Base-by-base conservation (phyloP, 2,329 filamentous ascomycete genomes). In the Ophiosphaerella herpotricha region DNA sequence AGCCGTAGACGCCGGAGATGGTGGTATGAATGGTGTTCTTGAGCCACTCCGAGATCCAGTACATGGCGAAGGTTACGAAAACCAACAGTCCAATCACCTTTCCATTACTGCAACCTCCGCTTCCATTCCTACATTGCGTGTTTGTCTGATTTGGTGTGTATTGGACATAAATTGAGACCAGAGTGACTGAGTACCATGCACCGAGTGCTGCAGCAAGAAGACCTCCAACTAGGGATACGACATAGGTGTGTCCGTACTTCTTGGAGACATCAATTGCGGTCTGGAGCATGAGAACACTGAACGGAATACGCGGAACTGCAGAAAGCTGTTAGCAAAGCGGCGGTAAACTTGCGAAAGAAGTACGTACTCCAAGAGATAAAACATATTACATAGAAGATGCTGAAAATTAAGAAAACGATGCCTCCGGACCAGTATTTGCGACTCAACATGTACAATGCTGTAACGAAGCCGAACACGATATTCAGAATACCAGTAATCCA, bases 11-110 rank as follows among this genome's bases (percentile, higher is more conserved):
- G 0, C 93, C 92, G 0, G 91, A 89, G 50, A 96, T 88, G 21
- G 86, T 91, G 2, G 88, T 88, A 70, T 97, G 91, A 39, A 96
- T 90, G 0, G 90, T 91, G 74, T 96, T 96, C 78, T 97, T 97
- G 62, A 97, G 77, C 82, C 89, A 93, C 60, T 97, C 93, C 1
- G 89, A 88, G 57, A 96, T 86, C 93, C 93, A 97, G 76, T 95
- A 97, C 75, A 87, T 90, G 45, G 91, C 87, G 65, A 97, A 97
- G 0, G 91, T 96, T 60, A 91, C 83, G 70, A 95, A 97, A 14
- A 88, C 89, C 5, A 96, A 78, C 26, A 97, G 76, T 0, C 92
- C 92, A 52, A 91, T 92, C 38, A 97, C 89, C 58, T 87, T 93
- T 43, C 79, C 90, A 5, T 78, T 80, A 52, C 88, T 86, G 63